Evolutionary conservation across 2,329 filamentous ascomycete species (phyloP), one percentile per base, ranked within the genome.

Genomic region (Alternaria sp.): DNA sequence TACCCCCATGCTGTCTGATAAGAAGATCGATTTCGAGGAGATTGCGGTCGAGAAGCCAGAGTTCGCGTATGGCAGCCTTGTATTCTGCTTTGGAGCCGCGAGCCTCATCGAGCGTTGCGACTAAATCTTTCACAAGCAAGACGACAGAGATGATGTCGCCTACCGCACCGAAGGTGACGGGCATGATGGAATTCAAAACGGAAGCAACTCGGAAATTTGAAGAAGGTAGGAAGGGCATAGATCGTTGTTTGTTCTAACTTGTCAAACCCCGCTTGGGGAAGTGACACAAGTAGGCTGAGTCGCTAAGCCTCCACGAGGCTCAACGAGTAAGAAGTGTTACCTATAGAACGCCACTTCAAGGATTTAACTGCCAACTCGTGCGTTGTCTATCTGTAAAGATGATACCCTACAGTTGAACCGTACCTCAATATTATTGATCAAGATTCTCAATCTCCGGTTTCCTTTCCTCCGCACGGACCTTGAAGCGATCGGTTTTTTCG

Each of bases 31-130:
- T 58, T 46, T 70, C 57, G 3, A 60, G 55, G 34, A 62, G 57
- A 37, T 7, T 51, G 31, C 56, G 51, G 14, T 69, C 66, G 5
- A 70, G 58, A 23, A 64, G 63, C 51, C 62, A 67, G 1, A 78
- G 65, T 31, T 77, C 71, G 2, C 61, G 55, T 0, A 65, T 56
- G 0, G 74, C 24, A 17, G 67, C 65, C 24, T 66, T 70, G 48
- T 74, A 77, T 36, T 77, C 70, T 8, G 67, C 60, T 14, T 65
- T 51, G 10, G 73, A 68, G 23, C 76, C 75, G 3, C 68, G 61
- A 29, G 50, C 62, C 17, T 71, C 59, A 39, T 77, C 63, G 3
- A 78, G 69, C 2, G 70, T 65, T 7, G 64, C 54, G 21, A 76
- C 51, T 1, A 74, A 37, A 36, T 72, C 67, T 60, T 74, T 77